Conservation (phyloP, 768 basidiomycete species). For the Mycena floridula region DNA sequence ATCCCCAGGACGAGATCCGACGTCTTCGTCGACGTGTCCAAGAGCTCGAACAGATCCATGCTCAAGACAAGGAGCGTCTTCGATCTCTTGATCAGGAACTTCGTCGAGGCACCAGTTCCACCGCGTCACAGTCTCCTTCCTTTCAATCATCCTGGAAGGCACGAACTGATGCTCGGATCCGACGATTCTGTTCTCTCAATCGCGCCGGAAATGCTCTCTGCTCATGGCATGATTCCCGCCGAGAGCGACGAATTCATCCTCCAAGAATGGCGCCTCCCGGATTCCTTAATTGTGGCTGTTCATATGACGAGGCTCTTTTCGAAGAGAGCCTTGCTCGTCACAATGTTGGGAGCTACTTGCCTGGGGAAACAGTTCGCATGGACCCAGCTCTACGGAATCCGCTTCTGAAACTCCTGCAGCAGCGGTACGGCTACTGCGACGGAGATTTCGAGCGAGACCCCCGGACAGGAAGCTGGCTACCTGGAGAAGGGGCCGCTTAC, state of each 20-base stretch:
- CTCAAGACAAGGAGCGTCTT: conserved; percentile 41
- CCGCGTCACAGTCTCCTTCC: conserved; percentile 21
- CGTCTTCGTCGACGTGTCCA: conserved; percentile 50
- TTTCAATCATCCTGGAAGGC: conserved; percentile 64
- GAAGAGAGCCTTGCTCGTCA: conserved; percentile 80
- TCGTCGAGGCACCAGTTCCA: conserved; percentile 16
- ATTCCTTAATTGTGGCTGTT: conserved; percentile 82
- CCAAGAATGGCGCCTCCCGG: conserved; percentile 77
- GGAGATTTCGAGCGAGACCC: conserved; percentile 80
- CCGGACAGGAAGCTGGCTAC: conserved; percentile 57
- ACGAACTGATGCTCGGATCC: conserved; percentile 68
- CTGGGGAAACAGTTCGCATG: conserved; percentile 84
- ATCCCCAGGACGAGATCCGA: conserved; percentile 44
- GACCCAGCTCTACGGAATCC: conserved; percentile 83
- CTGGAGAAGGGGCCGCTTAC: conserved; percentile 51
- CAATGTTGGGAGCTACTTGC: conserved; percentile 74
- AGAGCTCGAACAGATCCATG: conserved; percentile 59
- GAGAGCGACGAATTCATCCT: conserved; percentile 71
- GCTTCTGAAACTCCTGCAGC: conserved; percentile 62
- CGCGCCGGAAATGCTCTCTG: conserved; percentile 85
- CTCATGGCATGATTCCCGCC: conserved; percentile 85
- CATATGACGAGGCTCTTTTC: conserved; percentile 78
- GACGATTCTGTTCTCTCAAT: conserved; percentile 74
- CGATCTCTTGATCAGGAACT: conserved; percentile 42
- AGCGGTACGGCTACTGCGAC: conserved; percentile 74